Evolutionary conservation across 345 rosid genomes (phyloP).

Genomic region (Citrus sp.): DNA sequence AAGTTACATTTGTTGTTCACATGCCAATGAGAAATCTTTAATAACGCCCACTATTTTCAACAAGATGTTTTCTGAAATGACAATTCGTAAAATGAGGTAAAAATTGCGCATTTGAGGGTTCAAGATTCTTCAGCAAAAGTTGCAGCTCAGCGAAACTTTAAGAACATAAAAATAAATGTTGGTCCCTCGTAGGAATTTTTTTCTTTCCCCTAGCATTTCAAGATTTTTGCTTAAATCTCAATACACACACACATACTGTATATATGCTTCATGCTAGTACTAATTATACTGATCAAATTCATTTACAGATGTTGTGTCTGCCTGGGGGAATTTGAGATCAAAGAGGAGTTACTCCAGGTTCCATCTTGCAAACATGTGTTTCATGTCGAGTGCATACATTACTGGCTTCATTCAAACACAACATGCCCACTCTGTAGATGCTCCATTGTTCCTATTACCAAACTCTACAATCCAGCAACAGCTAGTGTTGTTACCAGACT

Average conservation of each 20-base stretch:
- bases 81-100: neutral
- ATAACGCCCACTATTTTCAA: constrained; percentile 21
- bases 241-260: no score
- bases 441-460: constrained; percentile 40
- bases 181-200: neutral
- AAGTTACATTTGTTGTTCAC: neutral
- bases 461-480: constrained; percentile 14
- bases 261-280: neutral
- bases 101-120: neutral
- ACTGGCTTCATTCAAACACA: constrained; percentile 78
- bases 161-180: neutral
- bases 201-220: neutral
- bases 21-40: constrained; percentile 16
- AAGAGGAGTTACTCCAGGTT: constrained; percentile 80
- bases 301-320: constrained; percentile 84
- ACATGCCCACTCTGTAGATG: constrained; percentile 93
- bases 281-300: neutral
- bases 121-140: neutral
- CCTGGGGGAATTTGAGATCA: constrained; percentile 82
- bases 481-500: constrained; percentile 1
- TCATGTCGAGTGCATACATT: constrained; percentile 77
- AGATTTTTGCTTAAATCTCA: neutral
- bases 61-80: neutral
- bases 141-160: neutral
- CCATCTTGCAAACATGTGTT: constrained; percentile 88